phyloP scores from a whole-genome alignment of 163 green algal genomes.

The Scenedesmus sp. region DNA sequence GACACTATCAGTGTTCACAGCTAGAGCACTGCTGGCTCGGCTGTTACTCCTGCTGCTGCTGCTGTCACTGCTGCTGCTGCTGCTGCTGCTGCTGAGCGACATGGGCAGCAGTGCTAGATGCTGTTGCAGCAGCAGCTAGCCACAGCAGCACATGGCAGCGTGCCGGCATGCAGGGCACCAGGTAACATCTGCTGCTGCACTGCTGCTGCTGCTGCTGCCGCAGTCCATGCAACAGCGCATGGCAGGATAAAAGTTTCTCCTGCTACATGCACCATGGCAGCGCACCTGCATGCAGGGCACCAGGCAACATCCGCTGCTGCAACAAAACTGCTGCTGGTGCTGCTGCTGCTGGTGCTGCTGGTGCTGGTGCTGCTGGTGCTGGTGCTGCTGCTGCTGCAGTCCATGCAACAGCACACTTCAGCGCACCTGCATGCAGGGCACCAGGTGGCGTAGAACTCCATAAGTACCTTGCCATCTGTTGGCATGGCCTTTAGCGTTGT shows the following conservation, averaged over 20 bases:
- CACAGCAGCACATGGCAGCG: no score
- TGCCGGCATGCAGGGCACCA: no score
- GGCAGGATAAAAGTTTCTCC: no score
- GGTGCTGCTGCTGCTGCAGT: neutral
- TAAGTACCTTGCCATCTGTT: constrained; percentile 22
- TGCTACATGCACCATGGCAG: no score
- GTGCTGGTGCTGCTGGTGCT: neutral
- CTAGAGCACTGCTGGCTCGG: no score
- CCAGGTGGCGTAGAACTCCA: constrained; percentile 46
- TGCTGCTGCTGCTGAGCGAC: neutral
- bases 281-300: no score
- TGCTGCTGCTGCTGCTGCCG: no score
- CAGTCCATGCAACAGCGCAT: no score
- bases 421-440: constrained; percentile 46
- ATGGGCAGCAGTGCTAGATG: no score
- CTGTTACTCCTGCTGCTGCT: no score
- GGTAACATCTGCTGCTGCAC: no score
- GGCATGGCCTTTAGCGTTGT: constrained; percentile 18
- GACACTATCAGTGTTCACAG: neutral
- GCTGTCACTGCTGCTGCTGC: no score
- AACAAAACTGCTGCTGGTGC: neutral
- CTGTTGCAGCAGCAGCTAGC: neutral
- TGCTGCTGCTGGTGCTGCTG: neutral
- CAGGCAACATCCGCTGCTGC: neutral
- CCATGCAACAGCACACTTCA: neutral